Conservation (phyloP, 1,284 basidiomycete genomes). For the Quambalaria eucalypti region DNA sequence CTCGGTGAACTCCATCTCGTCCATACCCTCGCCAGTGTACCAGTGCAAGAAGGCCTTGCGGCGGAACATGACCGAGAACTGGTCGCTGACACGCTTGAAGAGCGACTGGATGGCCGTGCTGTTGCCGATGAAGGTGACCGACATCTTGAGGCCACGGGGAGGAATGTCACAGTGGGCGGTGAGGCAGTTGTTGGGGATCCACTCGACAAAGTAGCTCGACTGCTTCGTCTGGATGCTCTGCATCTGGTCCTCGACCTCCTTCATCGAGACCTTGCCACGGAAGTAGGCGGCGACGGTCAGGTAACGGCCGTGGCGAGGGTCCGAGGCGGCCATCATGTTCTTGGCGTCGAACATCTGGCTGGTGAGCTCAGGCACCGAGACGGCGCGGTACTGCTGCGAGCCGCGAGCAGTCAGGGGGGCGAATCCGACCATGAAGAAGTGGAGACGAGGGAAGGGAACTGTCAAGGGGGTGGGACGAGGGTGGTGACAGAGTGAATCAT, state of each 20-base stretch:
- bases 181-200: slow-evolving; percentile 73
- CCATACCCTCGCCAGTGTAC: slow-evolving; percentile 54
- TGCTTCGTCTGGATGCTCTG: slow-evolving; percentile 93
- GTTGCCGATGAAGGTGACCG: slow-evolving; percentile 88
- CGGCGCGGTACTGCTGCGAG: slow-evolving; percentile 81
- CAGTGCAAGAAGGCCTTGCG: slow-evolving; percentile 98
- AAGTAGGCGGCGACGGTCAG: slow-evolving; percentile 83
- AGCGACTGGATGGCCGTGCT: slow-evolving; percentile 81
- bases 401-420: slow-evolving; percentile 88
- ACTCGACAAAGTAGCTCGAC: slow-evolving; percentile 92
- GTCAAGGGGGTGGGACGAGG: neutral
- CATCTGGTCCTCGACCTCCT: slow-evolving; percentile 98
- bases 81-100: slow-evolving; percentile 79
- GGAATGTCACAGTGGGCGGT: slow-evolving; percentile 93
- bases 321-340: slow-evolving; percentile 73
- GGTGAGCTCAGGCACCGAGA: slow-evolving; percentile 89
- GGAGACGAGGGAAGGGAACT: slow-evolving; percentile 91
- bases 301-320: slow-evolving; percentile 83
- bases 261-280: slow-evolving; percentile 98
- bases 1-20: slow-evolving; percentile 96
- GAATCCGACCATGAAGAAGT: slow-evolving; percentile 80
- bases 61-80: slow-evolving; percentile 98
- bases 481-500: neutral
- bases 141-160: slow-evolving; percentile 59
- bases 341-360: slow-evolving; percentile 94